These are phyloP conservation scores for Pseudogymnoascus destructans DNA, from an alignment of 2,329 filamentous ascomycete species.

Conservation along the genomic window DNA sequence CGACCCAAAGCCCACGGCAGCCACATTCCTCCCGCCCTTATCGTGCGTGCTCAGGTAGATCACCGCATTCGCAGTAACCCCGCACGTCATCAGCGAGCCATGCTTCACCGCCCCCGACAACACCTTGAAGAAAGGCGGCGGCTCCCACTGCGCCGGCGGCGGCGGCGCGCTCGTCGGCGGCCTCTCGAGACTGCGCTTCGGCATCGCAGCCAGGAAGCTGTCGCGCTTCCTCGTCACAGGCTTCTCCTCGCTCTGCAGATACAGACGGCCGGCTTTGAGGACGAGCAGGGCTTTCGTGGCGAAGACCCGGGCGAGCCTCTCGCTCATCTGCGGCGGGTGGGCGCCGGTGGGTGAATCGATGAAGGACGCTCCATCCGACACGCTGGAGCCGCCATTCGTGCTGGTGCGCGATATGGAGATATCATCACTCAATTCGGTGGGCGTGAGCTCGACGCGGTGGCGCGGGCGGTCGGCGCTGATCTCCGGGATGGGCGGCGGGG, in stretches of 20 bases:
- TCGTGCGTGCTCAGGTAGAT: neutral
- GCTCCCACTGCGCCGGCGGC: neutral
- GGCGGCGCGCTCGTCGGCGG: neutral
- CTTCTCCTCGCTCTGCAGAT: neutral
- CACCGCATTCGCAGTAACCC: neutral
- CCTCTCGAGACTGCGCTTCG: neutral
- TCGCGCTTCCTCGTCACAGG: neutral
- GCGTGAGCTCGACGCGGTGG: neutral
- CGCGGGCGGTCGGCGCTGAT: neutral
- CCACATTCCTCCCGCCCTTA: neutral
- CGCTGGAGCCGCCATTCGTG: neutral
- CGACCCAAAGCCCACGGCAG: neutral
- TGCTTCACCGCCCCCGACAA: neutral
- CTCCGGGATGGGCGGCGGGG: neutral
- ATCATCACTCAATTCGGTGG: neutral
- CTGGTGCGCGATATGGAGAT: neutral
- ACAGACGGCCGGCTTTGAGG: neutral
- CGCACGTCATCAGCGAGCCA: neutral
- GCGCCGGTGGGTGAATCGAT: neutral
- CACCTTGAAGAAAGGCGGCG: neutral
- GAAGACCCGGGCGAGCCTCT: neutral
- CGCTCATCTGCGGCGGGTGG: neutral
- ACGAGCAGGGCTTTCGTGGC: neutral
- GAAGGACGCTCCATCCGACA: neutral
- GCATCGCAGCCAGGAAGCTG: neutral